A percentile compares a stretch with the other conserved stretches of the same genome.
phyloP scores from a whole-genome alignment of 352 stramenopile genomes.

The Globisporangium middletonii region DNA sequence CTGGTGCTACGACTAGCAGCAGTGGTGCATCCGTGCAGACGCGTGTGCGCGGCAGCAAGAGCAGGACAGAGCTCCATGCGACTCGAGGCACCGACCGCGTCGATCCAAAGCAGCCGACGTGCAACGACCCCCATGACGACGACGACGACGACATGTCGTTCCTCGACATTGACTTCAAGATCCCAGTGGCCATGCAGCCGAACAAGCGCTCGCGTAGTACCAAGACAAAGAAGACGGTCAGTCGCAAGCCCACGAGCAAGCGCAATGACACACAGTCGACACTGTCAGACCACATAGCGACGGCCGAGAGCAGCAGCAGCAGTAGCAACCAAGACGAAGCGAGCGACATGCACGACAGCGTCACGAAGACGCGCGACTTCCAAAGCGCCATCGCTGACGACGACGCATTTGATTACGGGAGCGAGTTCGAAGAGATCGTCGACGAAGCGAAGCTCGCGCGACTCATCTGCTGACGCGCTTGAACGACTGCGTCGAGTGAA shows the following conservation, averaged over 20 bases:
- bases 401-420: constrained; percentile 56
- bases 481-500: too few species aligned
- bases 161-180: constrained; percentile 38
- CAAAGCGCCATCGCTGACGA: constrained; percentile 19
- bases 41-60: constrained; percentile 5
- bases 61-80: constrained; percentile 3
- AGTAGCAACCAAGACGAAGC: background rate
- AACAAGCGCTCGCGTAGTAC: background rate
- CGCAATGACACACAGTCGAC: background rate
- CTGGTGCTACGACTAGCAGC: background rate
- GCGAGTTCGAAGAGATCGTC: constrained; percentile 81
- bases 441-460: constrained; percentile 54
- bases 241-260: background rate
- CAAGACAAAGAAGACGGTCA: background rate
- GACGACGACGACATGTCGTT: constrained; percentile 39
- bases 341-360: background rate
- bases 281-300: background rate
- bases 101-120: background rate
- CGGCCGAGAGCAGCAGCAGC: background rate
- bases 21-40: background rate
- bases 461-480: constrained; percentile 36
- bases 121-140: constrained; percentile 13
- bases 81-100: background rate
- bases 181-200: constrained; percentile 28
- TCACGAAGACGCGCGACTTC: too few species aligned